Evolutionary conservation across 2,329 filamentous ascomycete genomes (phyloP), one percentile per base, ranked within the genome.

Genomic region (Xylariales sp.): DNA sequence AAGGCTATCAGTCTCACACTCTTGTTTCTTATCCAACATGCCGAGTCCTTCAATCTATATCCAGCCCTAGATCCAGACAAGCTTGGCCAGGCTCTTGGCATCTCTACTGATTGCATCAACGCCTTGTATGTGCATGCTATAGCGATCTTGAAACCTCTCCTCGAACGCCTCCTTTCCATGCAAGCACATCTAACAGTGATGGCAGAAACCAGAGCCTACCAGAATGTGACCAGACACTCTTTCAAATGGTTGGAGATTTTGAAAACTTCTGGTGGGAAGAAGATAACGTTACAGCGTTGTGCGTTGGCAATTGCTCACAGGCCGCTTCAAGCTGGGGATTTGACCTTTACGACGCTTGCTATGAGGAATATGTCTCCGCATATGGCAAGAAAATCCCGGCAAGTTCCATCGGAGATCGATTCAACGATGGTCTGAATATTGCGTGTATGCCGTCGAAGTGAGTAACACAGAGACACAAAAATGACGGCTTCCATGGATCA

Each of bases 181-280:
- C n/a, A n/a, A n/a, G n/a, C 8, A 11, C 10, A 14, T 20, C 22
- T 38, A 27, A 38, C 12, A 20, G 27, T 18, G 8, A 19, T 15
- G 18, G 4, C 11, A 39, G 37, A 2, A 39, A 39, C 15, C 25
- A 39, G 14, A 28, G 25, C 2, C 11, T 39, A 2, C 28, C 27
- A 10, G 37, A 39, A 14, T 39, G 37, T 12, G 37, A 39, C 11
- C 37, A 39, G 16, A 39, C 37, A 5, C 27, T 39, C 4, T 24
- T 39, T 6, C 20, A 25, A 6, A 39, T 39, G 37, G 20, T 24
- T 2, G 25, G 18, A 11, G 15, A 19, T 9, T 24, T 39, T n/a
- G 37, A 39, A 14, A 39, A 39, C 28, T 39, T 20, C 11, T 39
- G 37, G 37, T 39, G 37, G 37, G 20, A 19, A 10, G 37, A 39